Conservation (phyloP, 1,284 basidiomycete genomes). For the Mycena sp. region DNA sequence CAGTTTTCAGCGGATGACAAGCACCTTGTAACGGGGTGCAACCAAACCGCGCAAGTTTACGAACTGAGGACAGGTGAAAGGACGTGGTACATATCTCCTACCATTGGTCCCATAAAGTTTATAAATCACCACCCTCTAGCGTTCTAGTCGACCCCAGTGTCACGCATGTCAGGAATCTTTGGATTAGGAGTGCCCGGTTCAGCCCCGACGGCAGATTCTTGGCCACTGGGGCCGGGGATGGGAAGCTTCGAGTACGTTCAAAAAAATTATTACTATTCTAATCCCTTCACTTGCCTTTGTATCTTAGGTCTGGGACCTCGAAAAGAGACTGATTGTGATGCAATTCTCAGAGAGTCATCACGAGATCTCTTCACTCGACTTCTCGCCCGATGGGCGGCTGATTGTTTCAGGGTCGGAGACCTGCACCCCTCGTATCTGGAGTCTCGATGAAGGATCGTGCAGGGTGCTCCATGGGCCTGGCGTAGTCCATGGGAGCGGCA, state of each 20-base stretch:
- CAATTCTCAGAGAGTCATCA: constrained; percentile 86
- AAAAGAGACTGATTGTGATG: constrained; percentile 71
- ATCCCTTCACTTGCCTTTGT: neutral
- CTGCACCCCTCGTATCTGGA: too few relatives aligned
- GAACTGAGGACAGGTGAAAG: constrained; percentile 87
- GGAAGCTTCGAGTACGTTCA: constrained; percentile 76
- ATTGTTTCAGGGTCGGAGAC: too few relatives aligned
- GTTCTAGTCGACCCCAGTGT: constrained; percentile 74
- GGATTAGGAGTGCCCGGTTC: constrained; percentile 88
- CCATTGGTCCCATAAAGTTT: neutral
- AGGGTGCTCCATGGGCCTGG: too few relatives aligned
- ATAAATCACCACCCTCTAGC: constrained; percentile 47
- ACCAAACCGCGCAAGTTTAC: constrained; percentile 90
- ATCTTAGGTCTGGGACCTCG: constrained; percentile 84
- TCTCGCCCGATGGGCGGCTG: constrained; percentile 81
- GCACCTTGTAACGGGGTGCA: constrained; percentile 91
- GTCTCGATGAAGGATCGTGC: too few relatives aligned
- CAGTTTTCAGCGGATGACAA: constrained; percentile 91
- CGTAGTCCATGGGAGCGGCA: too few relatives aligned
- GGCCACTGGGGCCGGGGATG: constrained; percentile 88
- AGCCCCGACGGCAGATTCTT: constrained; percentile 84
- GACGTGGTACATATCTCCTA: constrained; percentile 65
- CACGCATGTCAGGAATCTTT: constrained; percentile 78
- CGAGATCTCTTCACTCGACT: constrained; percentile 91
- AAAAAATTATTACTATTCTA: too few relatives aligned